Conservation (phyloP, 2,329 filamentous ascomycete genomes). For the Ophiostoma fasciatum region DNA sequence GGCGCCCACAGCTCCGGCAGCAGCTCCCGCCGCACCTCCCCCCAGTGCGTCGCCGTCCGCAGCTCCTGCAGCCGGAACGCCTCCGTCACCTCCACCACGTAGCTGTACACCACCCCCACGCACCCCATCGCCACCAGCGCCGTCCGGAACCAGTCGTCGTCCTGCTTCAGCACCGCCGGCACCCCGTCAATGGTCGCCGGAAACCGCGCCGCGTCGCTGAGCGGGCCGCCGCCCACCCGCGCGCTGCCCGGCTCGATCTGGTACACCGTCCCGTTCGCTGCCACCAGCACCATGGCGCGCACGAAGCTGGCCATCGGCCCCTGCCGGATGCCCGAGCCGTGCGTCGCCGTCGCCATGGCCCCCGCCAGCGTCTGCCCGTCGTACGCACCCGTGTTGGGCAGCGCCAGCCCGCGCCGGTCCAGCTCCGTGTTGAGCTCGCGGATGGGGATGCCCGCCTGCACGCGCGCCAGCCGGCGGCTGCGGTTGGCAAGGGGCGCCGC, state of each 20-base stretch:
- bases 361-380: slow-evolving; percentile 15
- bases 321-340: slow-evolving; percentile 14
- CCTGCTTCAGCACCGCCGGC: slow-evolving; percentile 12
- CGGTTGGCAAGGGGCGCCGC: too few species aligned
- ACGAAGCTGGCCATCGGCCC: slow-evolving; percentile 12
- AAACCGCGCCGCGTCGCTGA: slow-evolving; percentile 13
- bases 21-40: slow-evolving; percentile 12
- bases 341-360: slow-evolving; percentile 14
- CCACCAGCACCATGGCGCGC: slow-evolving; percentile 14
- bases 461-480: slow-evolving; percentile 10
- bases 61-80: slow-evolving; percentile 13
- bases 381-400: slow-evolving; percentile 15
- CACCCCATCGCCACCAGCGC: slow-evolving; percentile 15
- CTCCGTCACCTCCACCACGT: slow-evolving; percentile 13
- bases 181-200: slow-evolving; percentile 10
- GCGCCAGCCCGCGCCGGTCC: slow-evolving; percentile 12
- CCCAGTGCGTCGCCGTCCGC: slow-evolving; percentile 12
- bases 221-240: slow-evolving; percentile 5
- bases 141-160: slow-evolving; percentile 15
- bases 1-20: slow-evolving; percentile 12
- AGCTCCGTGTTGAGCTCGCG: slow-evolving; percentile 14
- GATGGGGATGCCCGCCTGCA: slow-evolving; percentile 14
- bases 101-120: slow-evolving; percentile 14
- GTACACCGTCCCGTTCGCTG: slow-evolving; percentile 13
- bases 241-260: slow-evolving; percentile 14